Evolutionary conservation across 1,284 basidiomycete genomes (phyloP).

Genomic region (Apiotrichum gracile): DNA sequence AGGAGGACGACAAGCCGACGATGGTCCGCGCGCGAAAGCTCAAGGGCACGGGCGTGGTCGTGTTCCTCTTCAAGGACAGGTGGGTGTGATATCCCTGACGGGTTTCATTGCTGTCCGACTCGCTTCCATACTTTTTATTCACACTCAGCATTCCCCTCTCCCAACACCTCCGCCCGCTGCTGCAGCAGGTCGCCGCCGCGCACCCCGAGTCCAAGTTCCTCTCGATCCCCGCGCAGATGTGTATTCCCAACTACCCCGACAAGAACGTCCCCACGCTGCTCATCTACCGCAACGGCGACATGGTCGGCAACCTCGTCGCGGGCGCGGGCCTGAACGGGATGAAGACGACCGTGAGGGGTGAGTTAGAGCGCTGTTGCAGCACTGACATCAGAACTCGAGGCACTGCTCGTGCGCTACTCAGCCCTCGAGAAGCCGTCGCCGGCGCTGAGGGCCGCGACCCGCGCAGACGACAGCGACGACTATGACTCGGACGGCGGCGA

Average conservation of each 20-base stretch:
- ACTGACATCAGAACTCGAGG: conserved; percentile 36
- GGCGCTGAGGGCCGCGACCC: conserved; percentile 13
- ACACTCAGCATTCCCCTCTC: conserved; percentile 64
- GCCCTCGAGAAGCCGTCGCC: conserved; percentile 40
- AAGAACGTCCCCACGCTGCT: conserved; percentile 85
- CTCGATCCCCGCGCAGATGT: conserved; percentile 89
- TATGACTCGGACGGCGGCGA: conserved; percentile 30
- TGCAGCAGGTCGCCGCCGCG: conserved; percentile 67
- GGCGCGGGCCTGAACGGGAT: conserved; percentile 56
- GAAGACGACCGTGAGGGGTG: conserved; percentile 77
- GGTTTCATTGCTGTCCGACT: too few species aligned
- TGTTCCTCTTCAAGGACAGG: conserved; percentile 54
- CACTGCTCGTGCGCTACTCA: conserved; percentile 33
- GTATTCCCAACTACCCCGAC: conserved; percentile 93
- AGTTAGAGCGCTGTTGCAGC: conserved; percentile 10
- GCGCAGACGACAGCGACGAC: conserved; percentile 16
- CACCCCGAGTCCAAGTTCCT: conserved; percentile 94
- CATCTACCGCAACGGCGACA: conserved; percentile 84
- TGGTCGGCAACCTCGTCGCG: conserved; percentile 76
- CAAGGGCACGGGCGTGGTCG: conserved; percentile 54
- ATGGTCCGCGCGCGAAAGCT: conserved; percentile 23
- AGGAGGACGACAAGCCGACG: conserved; percentile 26
- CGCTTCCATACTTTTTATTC: not conserved
- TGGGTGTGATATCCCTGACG: conserved; percentile 29
- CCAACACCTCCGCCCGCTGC: conserved; percentile 65